A percentile compares a stretch with the other conserved stretches of the same genome.
Evolutionary conservation across 176 grass and related monocot genomes (phyloP).

Genomic region (Eleusine indica): DNA sequence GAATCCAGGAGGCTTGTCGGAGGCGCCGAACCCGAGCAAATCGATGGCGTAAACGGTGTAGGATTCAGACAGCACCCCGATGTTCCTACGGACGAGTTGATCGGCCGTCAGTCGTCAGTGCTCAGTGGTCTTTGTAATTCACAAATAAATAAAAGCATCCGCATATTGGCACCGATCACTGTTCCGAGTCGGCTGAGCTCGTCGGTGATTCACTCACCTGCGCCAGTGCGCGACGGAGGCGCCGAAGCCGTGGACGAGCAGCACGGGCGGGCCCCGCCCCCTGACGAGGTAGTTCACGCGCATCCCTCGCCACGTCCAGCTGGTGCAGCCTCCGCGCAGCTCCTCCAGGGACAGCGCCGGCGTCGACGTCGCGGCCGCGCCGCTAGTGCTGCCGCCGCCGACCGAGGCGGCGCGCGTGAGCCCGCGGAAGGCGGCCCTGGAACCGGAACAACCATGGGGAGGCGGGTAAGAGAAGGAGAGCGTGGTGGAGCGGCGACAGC

Average conservation of each 20-base stretch:
- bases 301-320: slow-evolving; percentile 78
- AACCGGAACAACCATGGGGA: slow-evolving; percentile 20
- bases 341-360: slow-evolving; percentile 48
- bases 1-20: slow-evolving; percentile 81
- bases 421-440: not conserved
- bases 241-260: slow-evolving; percentile 96
- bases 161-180: not conserved
- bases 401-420: slow-evolving; percentile 31
- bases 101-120: not conserved
- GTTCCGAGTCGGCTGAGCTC: not conserved
- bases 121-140: too few species aligned
- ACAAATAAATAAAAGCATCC: not conserved
- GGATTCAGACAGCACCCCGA: slow-evolving; percentile 71
- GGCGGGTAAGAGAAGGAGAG: not conserved
- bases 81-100: slow-evolving; percentile 42
- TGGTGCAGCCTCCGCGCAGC: slow-evolving; percentile 58
- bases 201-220: slow-evolving; percentile 47
- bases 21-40: slow-evolving; percentile 87
- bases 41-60: slow-evolving; percentile 88
- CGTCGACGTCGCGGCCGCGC: not conserved
- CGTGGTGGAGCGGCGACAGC: not conserved
- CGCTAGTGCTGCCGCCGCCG: not conserved
- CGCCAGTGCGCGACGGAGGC: slow-evolving; percentile 92
- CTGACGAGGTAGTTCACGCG: slow-evolving; percentile 81
- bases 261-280: slow-evolving; percentile 66